phyloP scores from a whole-genome alignment of 1,139 yeast genomes.

The Meyerozyma smithsonii region DNA sequence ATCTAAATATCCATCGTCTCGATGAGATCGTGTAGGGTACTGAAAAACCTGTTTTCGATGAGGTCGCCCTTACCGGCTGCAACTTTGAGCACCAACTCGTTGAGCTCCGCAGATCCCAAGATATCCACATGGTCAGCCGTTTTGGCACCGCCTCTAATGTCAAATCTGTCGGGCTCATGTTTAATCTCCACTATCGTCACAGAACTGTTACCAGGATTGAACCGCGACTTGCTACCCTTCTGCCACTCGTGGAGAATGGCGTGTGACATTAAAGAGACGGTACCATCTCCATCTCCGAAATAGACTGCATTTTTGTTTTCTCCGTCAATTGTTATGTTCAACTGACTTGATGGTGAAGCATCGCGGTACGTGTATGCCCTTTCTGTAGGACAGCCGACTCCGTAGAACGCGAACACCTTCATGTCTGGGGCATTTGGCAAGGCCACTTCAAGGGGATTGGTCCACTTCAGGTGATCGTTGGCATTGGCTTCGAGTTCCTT shows the following conservation, averaged over 20 bases:
- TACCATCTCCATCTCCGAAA: constrained; percentile 94
- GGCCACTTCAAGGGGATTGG: constrained; percentile 86
- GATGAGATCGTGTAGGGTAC: constrained; percentile 60
- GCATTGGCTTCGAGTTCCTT: constrained; percentile 61
- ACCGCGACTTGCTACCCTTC: constrained; percentile 53
- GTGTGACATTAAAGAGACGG: constrained; percentile 83
- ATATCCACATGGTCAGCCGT: constrained; percentile 98
- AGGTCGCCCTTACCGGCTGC: constrained; percentile 75
- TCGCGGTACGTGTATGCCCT: constrained; percentile 77
- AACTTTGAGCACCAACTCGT: constrained; percentile 75
- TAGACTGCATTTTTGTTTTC: constrained; percentile 58
- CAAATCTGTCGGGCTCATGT: constrained; percentile 91
- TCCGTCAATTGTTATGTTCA: constrained; percentile 66
- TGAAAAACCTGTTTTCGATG: constrained; percentile 56
- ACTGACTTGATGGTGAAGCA: constrained; percentile 51
- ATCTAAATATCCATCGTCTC: constrained; percentile 36
- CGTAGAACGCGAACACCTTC: constrained; percentile 86
- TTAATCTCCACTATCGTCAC: constrained; percentile 85
- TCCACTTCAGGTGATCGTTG: constrained; percentile 74
- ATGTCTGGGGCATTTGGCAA: constrained; percentile 91
- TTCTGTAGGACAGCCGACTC: constrained; percentile 94
- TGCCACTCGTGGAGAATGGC: constrained; percentile 82
- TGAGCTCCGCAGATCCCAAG: constrained; percentile 86
- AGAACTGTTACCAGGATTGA: constrained; percentile 71
- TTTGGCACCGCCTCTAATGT: constrained; percentile 94